Percentiles rank a stretch among this genome's conserved stretches.
phyloP scores from a whole-genome alignment of 768 basidiomycete species.

The Boletales sp. region DNA sequence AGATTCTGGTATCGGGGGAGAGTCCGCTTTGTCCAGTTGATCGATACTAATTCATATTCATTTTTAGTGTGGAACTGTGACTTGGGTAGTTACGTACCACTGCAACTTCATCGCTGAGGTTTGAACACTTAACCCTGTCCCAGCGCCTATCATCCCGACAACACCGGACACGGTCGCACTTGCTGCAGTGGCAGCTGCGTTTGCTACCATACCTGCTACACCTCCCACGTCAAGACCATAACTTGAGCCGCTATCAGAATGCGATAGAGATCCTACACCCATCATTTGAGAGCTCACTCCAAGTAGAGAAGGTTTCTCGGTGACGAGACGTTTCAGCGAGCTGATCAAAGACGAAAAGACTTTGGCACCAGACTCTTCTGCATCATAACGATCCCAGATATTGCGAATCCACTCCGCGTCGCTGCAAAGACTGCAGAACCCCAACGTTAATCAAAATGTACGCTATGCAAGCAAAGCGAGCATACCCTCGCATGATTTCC shows the following conservation, averaged over 20 bases:
- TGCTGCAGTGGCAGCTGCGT: constrained; percentile 75
- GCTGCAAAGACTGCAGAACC: constrained; percentile 56
- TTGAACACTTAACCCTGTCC: constrained; percentile 67
- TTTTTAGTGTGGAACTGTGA: background rate
- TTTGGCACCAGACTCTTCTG: constrained; percentile 55
- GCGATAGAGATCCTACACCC: constrained; percentile 62
- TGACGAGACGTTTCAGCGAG: constrained; percentile 80
- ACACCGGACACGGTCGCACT: constrained; percentile 82
- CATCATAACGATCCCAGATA: constrained; percentile 78
- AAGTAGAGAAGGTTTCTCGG: constrained; percentile 82
- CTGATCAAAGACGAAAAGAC: constrained; percentile 77
- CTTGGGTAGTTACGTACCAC: constrained; percentile 53
- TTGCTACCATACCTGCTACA: constrained; percentile 81
- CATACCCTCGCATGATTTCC: constrained; percentile 87
- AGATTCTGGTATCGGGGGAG: constrained; percentile 88
- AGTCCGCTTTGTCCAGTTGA: constrained; percentile 95
- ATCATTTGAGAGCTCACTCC: constrained; percentile 79
- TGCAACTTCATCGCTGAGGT: constrained; percentile 84
- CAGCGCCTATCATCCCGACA: constrained; percentile 78
- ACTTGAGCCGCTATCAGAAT: constrained; percentile 23
- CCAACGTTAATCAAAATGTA: constrained; percentile 1
- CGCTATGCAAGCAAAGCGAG: background rate
- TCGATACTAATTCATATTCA: constrained; percentile 67
- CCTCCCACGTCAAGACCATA: constrained; percentile 62
- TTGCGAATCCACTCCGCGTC: constrained; percentile 76